Evolutionary conservation across 2,329 filamentous ascomycete genomes (phyloP), one percentile per base, ranked within the genome.

Genomic region (Acrodontium crateriforme): DNA sequence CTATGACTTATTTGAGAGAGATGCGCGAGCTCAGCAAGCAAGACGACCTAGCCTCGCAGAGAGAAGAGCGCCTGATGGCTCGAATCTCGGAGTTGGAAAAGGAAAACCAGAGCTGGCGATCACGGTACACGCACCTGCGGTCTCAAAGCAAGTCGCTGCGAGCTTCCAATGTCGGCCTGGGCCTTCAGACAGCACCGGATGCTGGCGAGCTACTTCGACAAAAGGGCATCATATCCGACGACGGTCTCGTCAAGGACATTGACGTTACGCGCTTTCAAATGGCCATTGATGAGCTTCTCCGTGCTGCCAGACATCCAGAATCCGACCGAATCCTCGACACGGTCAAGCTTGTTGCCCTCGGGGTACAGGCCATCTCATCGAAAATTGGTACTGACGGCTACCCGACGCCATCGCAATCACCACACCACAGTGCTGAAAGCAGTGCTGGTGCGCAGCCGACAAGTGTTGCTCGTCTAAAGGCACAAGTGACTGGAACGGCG

Each of bases 261-360:
- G 80, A 94, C 50, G 74, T 98, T 40, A 94, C 87, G 27, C 85
- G 82, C 47, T 95, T 93, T 60, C 89, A 98, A 54, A 77, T 95
- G 35, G 72, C 84, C 13, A 80, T 98, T 36, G 87, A 98, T 49
- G 87, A 95, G 45, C 66, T 95, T 20, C 65, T 98, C 18, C 77
- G 77, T 38, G 70, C 67, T 21, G 83, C 84, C 11, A 74, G 85
- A 27, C 66, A 67, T 18, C 71, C 78, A n/a, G 71, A 78, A 28
- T 73, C 83, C 1, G 69, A 77, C 24, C 70, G 71, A 39, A 75
- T 89, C 18, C 74, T 91, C 26, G 78, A 89, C 24, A 73, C 78
- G 42, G 87, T 94, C 74, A 93, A 92, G 54, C 62, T 69, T 30
- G 83, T 94, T 16, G 74, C 94, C 22, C 66, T 80, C 41, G 75